Evolutionary conservation across 129 eudicot genomes (phyloP).

Genomic region (Arctium minus): DNA sequence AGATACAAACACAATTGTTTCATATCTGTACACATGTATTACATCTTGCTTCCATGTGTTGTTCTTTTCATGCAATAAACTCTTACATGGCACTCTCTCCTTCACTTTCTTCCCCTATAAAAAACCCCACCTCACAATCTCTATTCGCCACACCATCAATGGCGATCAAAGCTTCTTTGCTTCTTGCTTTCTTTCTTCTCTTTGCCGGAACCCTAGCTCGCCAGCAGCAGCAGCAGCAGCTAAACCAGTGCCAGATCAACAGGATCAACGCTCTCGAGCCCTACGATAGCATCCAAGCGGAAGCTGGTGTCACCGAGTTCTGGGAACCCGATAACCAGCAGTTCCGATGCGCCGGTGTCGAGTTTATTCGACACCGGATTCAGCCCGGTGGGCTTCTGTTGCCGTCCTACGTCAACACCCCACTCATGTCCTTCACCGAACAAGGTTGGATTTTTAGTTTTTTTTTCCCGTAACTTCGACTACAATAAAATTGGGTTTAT

Average conservation of each 20-base stretch:
- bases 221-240: conserved; percentile 8
- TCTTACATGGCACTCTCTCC: conserved; percentile 29
- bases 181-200: conserved; percentile 15
- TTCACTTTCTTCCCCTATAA: conserved; percentile 14
- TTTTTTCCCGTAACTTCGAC: too few relatives aligned
- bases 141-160: conserved; percentile 24
- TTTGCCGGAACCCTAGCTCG: conserved; percentile 23
- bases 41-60: conserved; percentile 10
- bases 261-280: conserved; percentile 58
- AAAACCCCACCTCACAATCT: not conserved
- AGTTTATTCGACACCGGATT: conserved; percentile 40
- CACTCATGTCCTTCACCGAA: conserved; percentile 42
- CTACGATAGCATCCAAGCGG: conserved; percentile 33
- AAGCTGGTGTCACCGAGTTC: conserved; percentile 63
- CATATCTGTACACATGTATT: conserved; percentile 1
- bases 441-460: conserved; percentile 33
- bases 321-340: conserved; percentile 46
- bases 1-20: too few relatives aligned
- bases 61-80: not conserved
- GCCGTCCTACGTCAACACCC: conserved; percentile 61
- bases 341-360: conserved; percentile 66
- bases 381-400: conserved; percentile 50
- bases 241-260: conserved; percentile 45
- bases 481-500: too few relatives aligned
- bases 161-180: conserved; percentile 28